Conservation (phyloP, 192 early-diverging fungal genomes). For the Linnemannia zychae region DNA sequence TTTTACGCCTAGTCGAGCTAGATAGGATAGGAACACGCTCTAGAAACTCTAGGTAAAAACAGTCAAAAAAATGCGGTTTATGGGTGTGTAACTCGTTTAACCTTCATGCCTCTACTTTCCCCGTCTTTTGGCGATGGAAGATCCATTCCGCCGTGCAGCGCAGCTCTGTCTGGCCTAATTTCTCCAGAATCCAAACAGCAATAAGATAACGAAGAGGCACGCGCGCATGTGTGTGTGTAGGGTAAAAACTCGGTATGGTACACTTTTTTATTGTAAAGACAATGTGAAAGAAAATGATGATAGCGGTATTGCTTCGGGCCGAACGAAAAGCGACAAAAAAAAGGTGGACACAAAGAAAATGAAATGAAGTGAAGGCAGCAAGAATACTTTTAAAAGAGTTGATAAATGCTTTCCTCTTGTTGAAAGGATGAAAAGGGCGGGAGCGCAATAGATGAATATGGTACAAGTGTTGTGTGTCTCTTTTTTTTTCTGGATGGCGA, state of each 20-base stretch:
- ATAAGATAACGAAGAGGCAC: background rate
- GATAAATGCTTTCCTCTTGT: too few species aligned
- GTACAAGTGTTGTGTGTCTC: background rate
- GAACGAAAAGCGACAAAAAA: background rate
- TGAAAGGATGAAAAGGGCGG: background rate
- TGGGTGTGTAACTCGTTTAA: background rate
- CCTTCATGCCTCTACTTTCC: too few species aligned
- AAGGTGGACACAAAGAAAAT: background rate
- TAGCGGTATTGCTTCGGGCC: background rate
- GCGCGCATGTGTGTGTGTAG: background rate
- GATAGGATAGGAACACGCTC: too few species aligned
- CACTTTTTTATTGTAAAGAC: slow-evolving; percentile 8
- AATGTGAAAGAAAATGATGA: background rate
- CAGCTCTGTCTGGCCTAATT: background rate
- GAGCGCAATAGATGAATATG: too few species aligned
- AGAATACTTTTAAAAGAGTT: too few species aligned
- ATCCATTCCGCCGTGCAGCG: slow-evolving; percentile 1
- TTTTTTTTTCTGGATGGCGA: background rate
- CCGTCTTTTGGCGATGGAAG: background rate
- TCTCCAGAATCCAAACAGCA: background rate
- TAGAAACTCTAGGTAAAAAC: too few species aligned
- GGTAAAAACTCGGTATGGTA: slow-evolving; percentile 2
- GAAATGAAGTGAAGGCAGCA: background rate
- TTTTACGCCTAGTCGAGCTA: too few species aligned
- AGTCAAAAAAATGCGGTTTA: too few species aligned